Evolutionary conservation across 2,329 filamentous ascomycete genomes (phyloP).

Genomic region (Thielaviopsis ethacetica): DNA sequence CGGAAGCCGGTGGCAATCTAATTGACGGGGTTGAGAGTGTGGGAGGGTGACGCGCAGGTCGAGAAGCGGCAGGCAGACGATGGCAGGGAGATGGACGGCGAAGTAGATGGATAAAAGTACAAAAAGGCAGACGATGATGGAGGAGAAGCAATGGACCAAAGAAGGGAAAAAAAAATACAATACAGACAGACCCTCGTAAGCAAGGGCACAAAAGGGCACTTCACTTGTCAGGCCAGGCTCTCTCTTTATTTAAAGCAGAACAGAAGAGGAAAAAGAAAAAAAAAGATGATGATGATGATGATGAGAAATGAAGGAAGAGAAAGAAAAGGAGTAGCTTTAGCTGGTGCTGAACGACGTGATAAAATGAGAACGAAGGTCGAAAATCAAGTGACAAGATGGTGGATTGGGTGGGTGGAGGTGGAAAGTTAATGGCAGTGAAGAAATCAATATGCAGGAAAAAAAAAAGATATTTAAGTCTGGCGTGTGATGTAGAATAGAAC

Average conservation of each 20-base stretch:
- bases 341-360: background rate
- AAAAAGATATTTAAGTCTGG: too few relatives aligned
- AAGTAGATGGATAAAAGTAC: background rate
- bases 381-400: background rate
- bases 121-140: background rate
- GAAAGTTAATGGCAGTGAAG: background rate
- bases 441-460: background rate
- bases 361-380: background rate
- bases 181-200: background rate
- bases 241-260: background rate
- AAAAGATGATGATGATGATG: background rate
- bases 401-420: background rate
- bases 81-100: background rate
- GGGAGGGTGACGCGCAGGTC: conserved; percentile 3
- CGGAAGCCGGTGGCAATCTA: background rate
- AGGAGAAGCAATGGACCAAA: background rate
- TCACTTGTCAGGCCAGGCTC: background rate
- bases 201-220: background rate
- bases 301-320: background rate
- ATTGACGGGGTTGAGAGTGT: conserved; percentile 16
- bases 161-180: background rate
- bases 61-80: background rate
- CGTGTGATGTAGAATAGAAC: too few relatives aligned
- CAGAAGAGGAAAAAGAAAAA: background rate
- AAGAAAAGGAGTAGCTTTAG: background rate